Base-by-base conservation (phyloP, 2,329 filamentous ascomycete species). In the Leptographium wingfieldii region DNA sequence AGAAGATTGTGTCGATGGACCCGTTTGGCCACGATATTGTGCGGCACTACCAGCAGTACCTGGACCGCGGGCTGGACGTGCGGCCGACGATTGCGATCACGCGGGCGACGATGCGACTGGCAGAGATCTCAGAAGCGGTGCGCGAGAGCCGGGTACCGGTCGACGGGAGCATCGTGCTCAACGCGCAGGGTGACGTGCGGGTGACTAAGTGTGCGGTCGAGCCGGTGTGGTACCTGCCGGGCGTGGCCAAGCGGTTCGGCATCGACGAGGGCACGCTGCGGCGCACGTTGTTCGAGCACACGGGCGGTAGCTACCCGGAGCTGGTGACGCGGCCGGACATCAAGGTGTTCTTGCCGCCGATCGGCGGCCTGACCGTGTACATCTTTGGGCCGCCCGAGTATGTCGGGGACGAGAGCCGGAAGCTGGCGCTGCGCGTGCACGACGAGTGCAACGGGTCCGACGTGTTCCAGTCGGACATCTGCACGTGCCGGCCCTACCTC, bases 381-480 rank as follows among this genome's bases (percentile, higher is more conserved):
- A 1, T 60, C 54, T 60, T 60, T 55, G 54, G 58, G n/a, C 53
- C 58, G 43, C 58, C 58, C 31, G 58, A 56, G 53, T 5, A 38
- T 43, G 35, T 60, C 31, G 51, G 46, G 19, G 53, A 60, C 54
- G 6, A 14, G 43, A 12, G n/a, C 54, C 29, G 29, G 40, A 56
- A 60, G 54, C 58, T 60, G 22, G 58, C 58, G 16, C 58, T 60
- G 58, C 58, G 58, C 31, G 54, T 60, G 6, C 58, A 60, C 58
- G 53, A 59, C 43, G 58, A 61, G 77, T 97, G 94, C 74, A 97
- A 97, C 69, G 94, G 94, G 60, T 95, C 89, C 71, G 94, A 99
- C 73, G 94, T 97, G 52, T 99, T 97, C 71, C 91, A 92, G 62
- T 96, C 91, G 25, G 94, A 99, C 71, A 99, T 97, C 69, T 97